Percentiles rank a stretch among this genome's conserved stretches.
phyloP scores from a whole-genome alignment of 768 basidiomycete species.

The Calocybe indica region DNA sequence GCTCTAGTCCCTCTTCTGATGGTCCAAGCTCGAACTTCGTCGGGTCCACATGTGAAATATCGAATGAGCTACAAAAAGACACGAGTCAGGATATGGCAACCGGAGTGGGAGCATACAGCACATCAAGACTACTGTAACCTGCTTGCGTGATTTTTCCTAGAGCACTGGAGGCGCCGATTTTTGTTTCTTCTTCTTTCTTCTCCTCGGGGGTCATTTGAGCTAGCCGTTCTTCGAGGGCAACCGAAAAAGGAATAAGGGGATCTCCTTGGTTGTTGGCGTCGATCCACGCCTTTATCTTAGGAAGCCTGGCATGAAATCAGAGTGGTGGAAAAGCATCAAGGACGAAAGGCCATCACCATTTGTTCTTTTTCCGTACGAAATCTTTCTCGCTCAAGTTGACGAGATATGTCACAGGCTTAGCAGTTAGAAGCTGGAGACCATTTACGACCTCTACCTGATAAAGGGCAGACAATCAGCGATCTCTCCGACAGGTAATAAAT shows the following conservation, averaged over 20 bases:
- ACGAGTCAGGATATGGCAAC: not conserved
- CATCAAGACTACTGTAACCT: constrained; percentile 83
- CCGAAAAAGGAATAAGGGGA: constrained; percentile 93
- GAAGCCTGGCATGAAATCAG: constrained; percentile 45
- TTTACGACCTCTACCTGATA: constrained; percentile 86
- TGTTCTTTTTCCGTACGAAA: constrained; percentile 97
- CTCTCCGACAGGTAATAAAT: constrained; percentile 3
- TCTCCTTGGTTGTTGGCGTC: constrained; percentile 96
- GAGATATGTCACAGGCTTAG: constrained; percentile 96
- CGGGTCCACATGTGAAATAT: constrained; percentile 96
- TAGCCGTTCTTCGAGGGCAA: constrained; percentile 90
- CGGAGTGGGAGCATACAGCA: constrained; percentile 26
- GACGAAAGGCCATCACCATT: constrained; percentile 56
- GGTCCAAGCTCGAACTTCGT: constrained; percentile 98
- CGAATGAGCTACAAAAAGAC: constrained; percentile 63
- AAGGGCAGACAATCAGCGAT: constrained; percentile 11
- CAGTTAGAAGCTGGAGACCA: constrained; percentile 83
- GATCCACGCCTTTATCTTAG: constrained; percentile 98
- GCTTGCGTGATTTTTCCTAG: constrained; percentile 94
- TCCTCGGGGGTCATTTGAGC: constrained; percentile 58
- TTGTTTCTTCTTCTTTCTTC: constrained; percentile 73
- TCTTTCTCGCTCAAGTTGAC: constrained; percentile 96
- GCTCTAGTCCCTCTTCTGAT: constrained; percentile 92
- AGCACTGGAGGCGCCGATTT: constrained; percentile 65
- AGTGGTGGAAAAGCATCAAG: not conserved